These are phyloP conservation scores for Eutrema heterophyllum DNA, from an alignment of 345 rosid genomes.

Conservation along the genomic window DNA sequence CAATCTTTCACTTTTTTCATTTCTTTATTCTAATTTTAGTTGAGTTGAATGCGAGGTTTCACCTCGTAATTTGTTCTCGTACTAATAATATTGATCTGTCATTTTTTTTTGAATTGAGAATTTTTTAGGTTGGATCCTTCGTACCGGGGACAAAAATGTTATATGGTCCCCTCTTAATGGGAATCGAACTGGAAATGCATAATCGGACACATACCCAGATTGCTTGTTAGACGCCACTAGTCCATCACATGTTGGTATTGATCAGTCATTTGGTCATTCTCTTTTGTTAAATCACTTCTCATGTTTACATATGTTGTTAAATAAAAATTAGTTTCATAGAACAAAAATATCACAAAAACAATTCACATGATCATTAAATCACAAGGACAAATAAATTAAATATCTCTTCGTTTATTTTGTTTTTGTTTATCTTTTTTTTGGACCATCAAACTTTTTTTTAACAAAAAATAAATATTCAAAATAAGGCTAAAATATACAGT, in stretches of 20 bases:
- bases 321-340: not conserved
- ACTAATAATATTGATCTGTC: not conserved
- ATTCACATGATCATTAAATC: not conserved
- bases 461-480: not conserved
- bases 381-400: not conserved
- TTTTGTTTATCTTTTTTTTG: too few species aligned
- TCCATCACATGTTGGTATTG: too few species aligned
- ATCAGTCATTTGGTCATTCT: too few species aligned
- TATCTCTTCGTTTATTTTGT: too few species aligned
- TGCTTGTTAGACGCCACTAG: too few species aligned
- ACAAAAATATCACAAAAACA: not conserved
- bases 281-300: not conserved
- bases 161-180: too few species aligned
- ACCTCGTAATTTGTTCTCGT: conserved; percentile 32
- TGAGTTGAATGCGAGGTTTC: conserved; percentile 23
- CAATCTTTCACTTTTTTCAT: conserved; percentile 14
- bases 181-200: too few species aligned
- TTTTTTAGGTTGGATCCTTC: too few species aligned
- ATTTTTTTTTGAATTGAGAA: too few species aligned
- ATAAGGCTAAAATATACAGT: not conserved
- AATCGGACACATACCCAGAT: too few species aligned
- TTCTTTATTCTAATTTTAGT: conserved; percentile 2
- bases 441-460: too few species aligned
- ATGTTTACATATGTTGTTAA: not conserved
- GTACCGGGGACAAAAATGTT: too few species aligned